A percentile compares a stretch with the other conserved stretches of the same genome.
phyloP scores from a whole-genome alignment of 179 eudicot species.

The Spergularia azorica region DNA sequence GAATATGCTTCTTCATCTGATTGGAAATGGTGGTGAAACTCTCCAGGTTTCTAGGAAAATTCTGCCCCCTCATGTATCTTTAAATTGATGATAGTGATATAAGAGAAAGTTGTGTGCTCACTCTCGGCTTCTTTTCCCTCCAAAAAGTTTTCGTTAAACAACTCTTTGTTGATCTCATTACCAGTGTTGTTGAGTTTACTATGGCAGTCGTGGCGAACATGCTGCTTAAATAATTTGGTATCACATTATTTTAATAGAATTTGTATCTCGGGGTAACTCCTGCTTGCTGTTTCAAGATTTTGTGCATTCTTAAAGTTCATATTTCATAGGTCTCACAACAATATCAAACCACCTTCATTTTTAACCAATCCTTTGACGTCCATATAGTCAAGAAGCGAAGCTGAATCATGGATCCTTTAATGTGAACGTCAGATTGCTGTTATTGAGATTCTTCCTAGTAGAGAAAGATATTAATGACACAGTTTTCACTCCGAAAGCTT shows the following conservation, averaged over 20 bases:
- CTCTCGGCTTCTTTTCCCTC: background rate
- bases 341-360: too few relatives aligned
- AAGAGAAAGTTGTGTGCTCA: background rate
- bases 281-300: background rate
- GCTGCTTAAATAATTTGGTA: background rate
- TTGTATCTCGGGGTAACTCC: background rate
- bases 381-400: background rate
- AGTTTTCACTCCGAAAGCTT: background rate
- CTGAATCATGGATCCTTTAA: background rate
- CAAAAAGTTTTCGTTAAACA: background rate
- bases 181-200: background rate
- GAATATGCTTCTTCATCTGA: constrained; percentile 99
- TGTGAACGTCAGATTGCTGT: background rate
- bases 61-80: background rate
- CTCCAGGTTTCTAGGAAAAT: constrained; percentile 65
- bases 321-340: background rate
- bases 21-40: constrained; percentile 99
- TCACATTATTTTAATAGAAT: background rate
- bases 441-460: background rate
- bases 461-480: background rate
- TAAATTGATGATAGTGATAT: background rate
- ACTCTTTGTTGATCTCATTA: background rate
- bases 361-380: background rate
- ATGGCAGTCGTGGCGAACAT: background rate
- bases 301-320: background rate